Evolutionary conservation across 2,329 filamentous ascomycete species (phyloP).

Genomic region (Colletotrichum musicola): DNA sequence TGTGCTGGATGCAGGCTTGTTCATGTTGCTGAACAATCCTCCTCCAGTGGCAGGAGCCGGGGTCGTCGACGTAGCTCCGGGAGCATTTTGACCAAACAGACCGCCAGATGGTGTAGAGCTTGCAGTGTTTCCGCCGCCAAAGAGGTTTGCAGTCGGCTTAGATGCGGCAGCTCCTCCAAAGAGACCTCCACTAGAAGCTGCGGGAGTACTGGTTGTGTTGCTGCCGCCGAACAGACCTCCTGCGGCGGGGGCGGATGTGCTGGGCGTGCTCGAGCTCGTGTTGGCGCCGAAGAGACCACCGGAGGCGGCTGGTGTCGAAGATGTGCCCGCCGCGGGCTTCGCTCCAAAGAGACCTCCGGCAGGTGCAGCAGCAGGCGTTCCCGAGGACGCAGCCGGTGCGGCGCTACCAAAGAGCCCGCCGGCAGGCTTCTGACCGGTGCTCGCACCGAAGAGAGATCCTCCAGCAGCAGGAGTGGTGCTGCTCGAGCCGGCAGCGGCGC

Average conservation of each 20-base stretch:
- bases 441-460: slow-evolving; percentile 50
- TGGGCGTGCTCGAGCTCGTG: slow-evolving; percentile 30
- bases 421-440: slow-evolving; percentile 40
- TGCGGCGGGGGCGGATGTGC: slow-evolving; percentile 39
- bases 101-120: slow-evolving; percentile 43
- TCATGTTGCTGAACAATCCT: slow-evolving; percentile 32
- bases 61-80: slow-evolving; percentile 41
- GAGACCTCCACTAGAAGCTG: slow-evolving; percentile 36
- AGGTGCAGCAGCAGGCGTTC: slow-evolving; percentile 40
- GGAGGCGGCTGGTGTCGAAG: slow-evolving; percentile 28
- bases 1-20: slow-evolving; percentile 30
- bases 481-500: slow-evolving; percentile 42
- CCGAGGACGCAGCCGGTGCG: slow-evolving; percentile 42
- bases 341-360: slow-evolving; percentile 48
- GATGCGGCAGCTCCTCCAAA: slow-evolving; percentile 42
- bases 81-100: slow-evolving; percentile 46
- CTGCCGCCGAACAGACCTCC: slow-evolving; percentile 39
- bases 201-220: slow-evolving; percentile 21
- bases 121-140: slow-evolving; percentile 42
- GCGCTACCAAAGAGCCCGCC: slow-evolving; percentile 43
- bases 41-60: slow-evolving; percentile 41
- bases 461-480: slow-evolving; percentile 46
- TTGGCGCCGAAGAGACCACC: slow-evolving; percentile 31
- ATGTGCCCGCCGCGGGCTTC: slow-evolving; percentile 36
- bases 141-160: slow-evolving; percentile 43